Evolutionary conservation across 2,329 filamentous ascomycete genomes (phyloP).

Genomic region (Diplocarpon rosae): DNA sequence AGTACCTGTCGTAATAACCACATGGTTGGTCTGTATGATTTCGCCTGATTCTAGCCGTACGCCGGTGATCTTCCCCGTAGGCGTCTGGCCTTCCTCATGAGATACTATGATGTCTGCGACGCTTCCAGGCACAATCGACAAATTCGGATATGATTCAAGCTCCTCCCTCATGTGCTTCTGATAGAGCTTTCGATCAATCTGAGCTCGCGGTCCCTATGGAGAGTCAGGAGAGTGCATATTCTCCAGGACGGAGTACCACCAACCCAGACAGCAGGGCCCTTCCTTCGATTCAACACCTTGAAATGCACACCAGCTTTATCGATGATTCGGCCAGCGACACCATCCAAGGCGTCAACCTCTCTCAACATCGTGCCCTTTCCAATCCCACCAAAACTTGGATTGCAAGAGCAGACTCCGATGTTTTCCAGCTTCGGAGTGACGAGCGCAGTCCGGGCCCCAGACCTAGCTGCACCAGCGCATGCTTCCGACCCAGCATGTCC

Average conservation of each 20-base stretch:
- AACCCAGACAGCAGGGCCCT: conserved; percentile 87
- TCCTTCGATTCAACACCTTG: conserved; percentile 73
- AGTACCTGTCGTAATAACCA: conserved; percentile 92
- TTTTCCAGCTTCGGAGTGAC: conserved; percentile 83
- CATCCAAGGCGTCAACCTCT: conserved; percentile 91
- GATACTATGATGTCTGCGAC: conserved; percentile 84
- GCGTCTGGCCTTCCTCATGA: conserved; percentile 37
- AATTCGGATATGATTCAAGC: conserved; percentile 62
- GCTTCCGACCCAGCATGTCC: conserved; percentile 95
- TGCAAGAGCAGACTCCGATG: conserved; percentile 90
- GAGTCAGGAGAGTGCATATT: neutral
- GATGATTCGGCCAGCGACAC: conserved; percentile 75
- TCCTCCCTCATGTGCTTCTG: conserved; percentile 85
- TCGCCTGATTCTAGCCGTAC: conserved; percentile 82
- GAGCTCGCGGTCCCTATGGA: conserved; percentile 67
- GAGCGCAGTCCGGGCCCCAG: conserved; percentile 79
- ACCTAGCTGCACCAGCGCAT: conserved; percentile 77
- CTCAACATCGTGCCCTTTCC: conserved; percentile 94
- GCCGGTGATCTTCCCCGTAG: conserved; percentile 66
- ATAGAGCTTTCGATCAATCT: conserved; percentile 88
- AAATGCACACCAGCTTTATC: conserved; percentile 96
- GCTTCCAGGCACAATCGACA: conserved; percentile 73
- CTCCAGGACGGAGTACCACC: neutral
- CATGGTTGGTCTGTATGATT: conserved; percentile 65
- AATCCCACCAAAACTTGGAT: conserved; percentile 95